Evolutionary conservation across 2,329 filamentous ascomycete genomes (phyloP).

Genomic region (Neobulgaria alba): DNA sequence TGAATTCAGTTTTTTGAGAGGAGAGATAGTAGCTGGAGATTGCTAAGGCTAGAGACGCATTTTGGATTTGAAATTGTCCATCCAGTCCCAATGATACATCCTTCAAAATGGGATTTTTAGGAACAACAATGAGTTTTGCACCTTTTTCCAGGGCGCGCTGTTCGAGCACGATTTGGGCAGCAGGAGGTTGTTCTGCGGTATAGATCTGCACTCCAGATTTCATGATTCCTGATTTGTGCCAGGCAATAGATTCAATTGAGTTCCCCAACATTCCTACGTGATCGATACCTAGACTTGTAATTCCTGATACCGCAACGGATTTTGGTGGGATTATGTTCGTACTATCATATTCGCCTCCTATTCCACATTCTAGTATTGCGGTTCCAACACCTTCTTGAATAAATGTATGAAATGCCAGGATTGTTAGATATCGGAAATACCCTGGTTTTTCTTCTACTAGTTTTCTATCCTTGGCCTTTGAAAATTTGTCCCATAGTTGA

Average conservation of each 20-base stretch:
- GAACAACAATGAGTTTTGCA: slow-evolving; percentile 17
- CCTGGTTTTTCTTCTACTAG: slow-evolving; percentile 34
- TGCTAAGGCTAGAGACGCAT: slow-evolving; percentile 48
- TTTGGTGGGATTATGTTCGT: slow-evolving; percentile 61
- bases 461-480: slow-evolving; percentile 19
- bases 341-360: slow-evolving; percentile 60
- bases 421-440: slow-evolving; percentile 54
- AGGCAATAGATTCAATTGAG: slow-evolving; percentile 74
- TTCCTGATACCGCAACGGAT: slow-evolving; percentile 52
- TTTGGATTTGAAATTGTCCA: slow-evolving; percentile 47
- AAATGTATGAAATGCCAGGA: slow-evolving; percentile 61
- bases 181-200: slow-evolving; percentile 47
- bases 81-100: slow-evolving; percentile 39
- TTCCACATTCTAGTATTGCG: slow-evolving; percentile 58
- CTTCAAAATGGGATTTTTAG: slow-evolving; percentile 30
- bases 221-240: slow-evolving; percentile 88
- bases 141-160: slow-evolving; percentile 41
- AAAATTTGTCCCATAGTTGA: slow-evolving; percentile 53
- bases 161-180: slow-evolving; percentile 51
- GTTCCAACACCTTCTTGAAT: slow-evolving; percentile 52
- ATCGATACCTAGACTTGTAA: slow-evolving; percentile 78
- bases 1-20: slow-evolving; percentile 17
- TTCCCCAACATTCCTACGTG: slow-evolving; percentile 73
- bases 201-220: slow-evolving; percentile 58
- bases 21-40: slow-evolving; percentile 44